Base-by-base conservation (phyloP, 192 early-diverging fungal genomes). In the Gamsiella multidivaricata region DNA sequence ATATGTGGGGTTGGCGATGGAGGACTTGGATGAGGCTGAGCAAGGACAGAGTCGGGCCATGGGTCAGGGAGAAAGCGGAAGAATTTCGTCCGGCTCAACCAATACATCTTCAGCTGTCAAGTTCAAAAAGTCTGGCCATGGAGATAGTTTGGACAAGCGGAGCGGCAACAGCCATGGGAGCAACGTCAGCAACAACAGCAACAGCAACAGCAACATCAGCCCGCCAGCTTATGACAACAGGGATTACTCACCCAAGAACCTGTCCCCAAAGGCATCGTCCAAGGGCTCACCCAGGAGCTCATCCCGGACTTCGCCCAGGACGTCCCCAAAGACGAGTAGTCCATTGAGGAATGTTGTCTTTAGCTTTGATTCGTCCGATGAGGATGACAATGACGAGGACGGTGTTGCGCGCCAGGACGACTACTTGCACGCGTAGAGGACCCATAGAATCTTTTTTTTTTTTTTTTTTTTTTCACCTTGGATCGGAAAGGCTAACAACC, bases 271-370 rank as follows among this genome's bases (percentile, higher is more conserved):
- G 60, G 5, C 32, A 43, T 55, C 59, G 10, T 53, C 56, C 2
- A 61, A 52, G 43, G 29, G 28, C 18, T 29, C 58, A 18, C 54
- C 73, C 14, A 46, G 63, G 17, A 55, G 31, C 3, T 56, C 65
- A 10, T 45, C 73, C 39, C 54, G 73, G 2, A 62, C 36, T 2
- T 67, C 65, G 10, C 65, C 73, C 10, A 51, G 64, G 26, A 76
- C 73, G 0, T 78, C 65, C 7, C 73, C 73, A 3, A 78, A 69
- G 49, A 69, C 65, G 2, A 68, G 73, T 39, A 78, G 73, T 37
- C 73, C 73, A 36, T 45, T 78, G 4, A 45, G 73, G 28, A 78
- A 78, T 34, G 73, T 78, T 37, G 54, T 78, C 23, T 78, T 78
- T 36, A 78, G 54, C 31, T 34, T 78, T 46, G 73, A 78, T 32